Percentiles rank a stretch among this genome's conserved stretches.
Conservation (phyloP, 768 basidiomycete species). For the Phylloporus scabripes region DNA sequence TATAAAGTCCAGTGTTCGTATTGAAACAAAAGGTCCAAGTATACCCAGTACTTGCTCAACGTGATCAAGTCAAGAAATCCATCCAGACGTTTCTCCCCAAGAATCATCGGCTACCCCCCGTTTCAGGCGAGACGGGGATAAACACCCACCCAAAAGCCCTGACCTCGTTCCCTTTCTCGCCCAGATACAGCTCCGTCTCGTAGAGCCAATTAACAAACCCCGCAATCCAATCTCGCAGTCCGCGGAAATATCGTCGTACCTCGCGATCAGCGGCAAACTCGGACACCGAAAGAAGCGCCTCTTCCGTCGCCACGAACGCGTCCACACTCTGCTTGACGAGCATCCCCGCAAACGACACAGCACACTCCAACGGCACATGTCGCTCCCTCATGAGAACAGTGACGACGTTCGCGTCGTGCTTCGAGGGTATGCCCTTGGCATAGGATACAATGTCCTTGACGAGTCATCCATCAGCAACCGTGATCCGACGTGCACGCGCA, state of each 20-base stretch:
- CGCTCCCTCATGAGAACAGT: constrained; percentile 42
- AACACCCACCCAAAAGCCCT: constrained; percentile 62
- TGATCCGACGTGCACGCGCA: not conserved
- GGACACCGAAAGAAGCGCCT: constrained; percentile 13
- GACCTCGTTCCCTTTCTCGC: constrained; percentile 51
- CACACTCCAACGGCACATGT: constrained; percentile 44
- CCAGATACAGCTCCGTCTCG: constrained; percentile 58
- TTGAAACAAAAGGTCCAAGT: not conserved
- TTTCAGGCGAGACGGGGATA: constrained; percentile 25
- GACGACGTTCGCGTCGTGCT: constrained; percentile 42
- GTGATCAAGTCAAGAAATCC: constrained; percentile 5
- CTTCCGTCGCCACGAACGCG: constrained; percentile 24
- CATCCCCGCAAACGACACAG: constrained; percentile 24
- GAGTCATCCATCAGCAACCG: not conserved
- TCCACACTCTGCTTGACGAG: constrained; percentile 28
- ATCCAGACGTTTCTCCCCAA: not conserved
- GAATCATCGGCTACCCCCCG: not conserved
- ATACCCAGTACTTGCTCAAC: not conserved
- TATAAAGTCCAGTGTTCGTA: not conserved
- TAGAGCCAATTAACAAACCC: constrained; percentile 63
- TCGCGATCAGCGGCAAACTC: constrained; percentile 20
- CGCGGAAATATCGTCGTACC: constrained; percentile 39
- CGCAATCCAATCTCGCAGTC: constrained; percentile 49
- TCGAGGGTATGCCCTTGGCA: constrained; percentile 38
- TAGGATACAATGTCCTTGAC: constrained; percentile 58